A percentile compares a stretch with the other conserved stretches of the same genome.
Evolutionary conservation across 352 stramenopile species (phyloP).

Genomic region (Phytophthora nicotianae): DNA sequence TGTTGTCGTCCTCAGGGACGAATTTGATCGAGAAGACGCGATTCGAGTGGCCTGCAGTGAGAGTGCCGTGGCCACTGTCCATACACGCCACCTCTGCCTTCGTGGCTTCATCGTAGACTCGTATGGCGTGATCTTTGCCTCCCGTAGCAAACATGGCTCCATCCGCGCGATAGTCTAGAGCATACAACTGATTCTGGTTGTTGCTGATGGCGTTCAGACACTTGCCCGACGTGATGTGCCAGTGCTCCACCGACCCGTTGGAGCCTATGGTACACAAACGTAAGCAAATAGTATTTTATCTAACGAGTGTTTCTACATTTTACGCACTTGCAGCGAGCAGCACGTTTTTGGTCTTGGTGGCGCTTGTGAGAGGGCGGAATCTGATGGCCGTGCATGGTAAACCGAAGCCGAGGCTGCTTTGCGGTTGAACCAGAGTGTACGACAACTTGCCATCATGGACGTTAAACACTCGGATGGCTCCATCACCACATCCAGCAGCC

Average conservation of each 20-base stretch:
- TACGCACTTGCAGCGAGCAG: constrained; percentile 79
- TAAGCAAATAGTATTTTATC: background rate
- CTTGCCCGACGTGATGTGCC: constrained; percentile 93
- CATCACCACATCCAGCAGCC: constrained; percentile 84
- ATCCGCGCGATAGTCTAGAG: constrained; percentile 88
- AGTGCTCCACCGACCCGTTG: constrained; percentile 91
- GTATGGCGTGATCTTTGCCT: constrained; percentile 85
- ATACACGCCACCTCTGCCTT: constrained; percentile 80
- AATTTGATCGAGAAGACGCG: constrained; percentile 93
- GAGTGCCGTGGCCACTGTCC: constrained; percentile 60
- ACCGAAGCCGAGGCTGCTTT: constrained; percentile 72
- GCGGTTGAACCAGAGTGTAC: constrained; percentile 85
- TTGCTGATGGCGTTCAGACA: constrained; percentile 92
- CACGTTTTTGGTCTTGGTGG: constrained; percentile 92
- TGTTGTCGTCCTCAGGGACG: constrained; percentile 77
- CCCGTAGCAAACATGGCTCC: constrained; percentile 88
- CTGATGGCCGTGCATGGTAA: constrained; percentile 84
- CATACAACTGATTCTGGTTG: constrained; percentile 89
- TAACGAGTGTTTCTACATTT: background rate
- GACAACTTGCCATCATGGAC: constrained; percentile 74
- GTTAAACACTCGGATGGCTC: constrained; percentile 87
- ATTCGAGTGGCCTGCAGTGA: constrained; percentile 90
- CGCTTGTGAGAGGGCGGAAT: constrained; percentile 79
- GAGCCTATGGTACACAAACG: constrained; percentile 68
- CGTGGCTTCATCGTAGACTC: constrained; percentile 91